phyloP scores from a whole-genome alignment of 1,139 yeast genomes.

The Blastobotrys buckinghamii region DNA sequence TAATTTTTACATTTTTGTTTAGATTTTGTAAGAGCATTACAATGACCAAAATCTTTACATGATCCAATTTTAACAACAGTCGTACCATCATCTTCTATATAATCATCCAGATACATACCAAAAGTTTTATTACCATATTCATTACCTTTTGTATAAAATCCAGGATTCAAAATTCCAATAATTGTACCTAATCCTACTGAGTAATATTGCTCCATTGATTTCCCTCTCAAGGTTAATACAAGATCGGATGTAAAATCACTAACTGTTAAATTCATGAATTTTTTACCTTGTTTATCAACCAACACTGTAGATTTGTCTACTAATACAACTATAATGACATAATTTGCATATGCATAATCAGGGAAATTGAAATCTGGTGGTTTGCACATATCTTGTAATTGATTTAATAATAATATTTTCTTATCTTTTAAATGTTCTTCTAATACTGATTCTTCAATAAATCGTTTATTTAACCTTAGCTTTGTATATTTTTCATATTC shows the following conservation, averaged over 20 bases:
- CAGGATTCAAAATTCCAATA: constrained; percentile 70
- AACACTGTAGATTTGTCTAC: constrained; percentile 51
- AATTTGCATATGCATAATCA: constrained; percentile 61
- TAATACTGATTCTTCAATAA: constrained; percentile 13
- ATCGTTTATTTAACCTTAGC: constrained; percentile 15
- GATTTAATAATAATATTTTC: constrained; percentile 18
- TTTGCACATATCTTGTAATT: constrained; percentile 41
- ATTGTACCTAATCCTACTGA: constrained; percentile 69
- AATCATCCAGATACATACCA: constrained; percentile 36
- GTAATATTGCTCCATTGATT: constrained; percentile 65
- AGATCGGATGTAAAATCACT: constrained; percentile 62
- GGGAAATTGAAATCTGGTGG: constrained; percentile 73
- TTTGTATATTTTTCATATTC: constrained; percentile 19
- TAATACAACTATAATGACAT: constrained; percentile 68
- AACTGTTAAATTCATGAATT: constrained; percentile 55
- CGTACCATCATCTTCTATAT: constrained; percentile 40
- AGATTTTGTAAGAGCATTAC: constrained; percentile 46
- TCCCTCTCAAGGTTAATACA: constrained; percentile 58
- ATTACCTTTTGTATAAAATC: constrained; percentile 37
- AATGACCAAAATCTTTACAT: constrained; percentile 63
- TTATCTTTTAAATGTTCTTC: constrained; percentile 19
- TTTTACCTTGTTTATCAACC: constrained; percentile 39
- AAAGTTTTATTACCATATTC: constrained; percentile 41
- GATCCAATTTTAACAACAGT: constrained; percentile 66
- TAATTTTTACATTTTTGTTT: constrained; percentile 53